These are phyloP conservation scores for Nymphaea colorata DNA, from an alignment of 164 flowering plant genomes.

Conservation along the genomic window DNA sequence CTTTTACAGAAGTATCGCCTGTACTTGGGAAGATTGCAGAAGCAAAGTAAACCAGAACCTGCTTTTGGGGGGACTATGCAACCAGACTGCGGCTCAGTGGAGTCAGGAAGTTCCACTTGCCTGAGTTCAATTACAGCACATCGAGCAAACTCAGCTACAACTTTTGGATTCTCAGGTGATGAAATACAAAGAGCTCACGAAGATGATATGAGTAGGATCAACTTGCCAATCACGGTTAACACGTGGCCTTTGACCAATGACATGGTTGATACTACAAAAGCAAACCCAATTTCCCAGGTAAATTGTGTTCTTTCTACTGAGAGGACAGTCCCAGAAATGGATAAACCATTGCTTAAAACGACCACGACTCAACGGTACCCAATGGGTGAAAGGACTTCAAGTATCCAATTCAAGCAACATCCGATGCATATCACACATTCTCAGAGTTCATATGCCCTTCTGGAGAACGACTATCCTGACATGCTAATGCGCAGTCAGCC, in stretches of 20 bases:
- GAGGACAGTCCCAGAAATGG: constrained; percentile 18
- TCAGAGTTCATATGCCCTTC: constrained; percentile 4
- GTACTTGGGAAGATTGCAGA: constrained; percentile 74
- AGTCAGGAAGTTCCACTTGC: constrained; percentile 25
- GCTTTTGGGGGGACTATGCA: constrained; percentile 31
- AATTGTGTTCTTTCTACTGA: constrained; percentile 15
- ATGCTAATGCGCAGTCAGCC: constrained; percentile 15
- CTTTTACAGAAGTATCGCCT: constrained; percentile 85
- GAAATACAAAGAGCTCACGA: constrained; percentile 20
- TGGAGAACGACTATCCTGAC: constrained; percentile 19
- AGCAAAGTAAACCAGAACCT: constrained; percentile 40
- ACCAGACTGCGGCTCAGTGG: constrained; percentile 31
- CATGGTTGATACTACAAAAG: constrained; percentile 16
- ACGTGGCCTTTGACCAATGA: constrained; percentile 17
- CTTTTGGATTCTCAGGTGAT: constrained; percentile 21
- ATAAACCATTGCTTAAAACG: constrained; percentile 21
- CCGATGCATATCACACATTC: constrained; percentile 23
- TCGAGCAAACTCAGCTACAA: constrained; percentile 19
- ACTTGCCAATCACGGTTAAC: constrained; percentile 17
- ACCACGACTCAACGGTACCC: constrained; percentile 16
- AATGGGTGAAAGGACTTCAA: constrained; percentile 31
- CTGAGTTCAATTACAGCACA: constrained; percentile 23
- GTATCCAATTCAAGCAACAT: constrained; percentile 16
- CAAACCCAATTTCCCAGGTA: constrained; percentile 14
- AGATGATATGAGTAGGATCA: constrained; percentile 18